Evolutionary conservation across 2,329 filamentous ascomycete species (phyloP).

Genomic region (Alternaria viburni): DNA sequence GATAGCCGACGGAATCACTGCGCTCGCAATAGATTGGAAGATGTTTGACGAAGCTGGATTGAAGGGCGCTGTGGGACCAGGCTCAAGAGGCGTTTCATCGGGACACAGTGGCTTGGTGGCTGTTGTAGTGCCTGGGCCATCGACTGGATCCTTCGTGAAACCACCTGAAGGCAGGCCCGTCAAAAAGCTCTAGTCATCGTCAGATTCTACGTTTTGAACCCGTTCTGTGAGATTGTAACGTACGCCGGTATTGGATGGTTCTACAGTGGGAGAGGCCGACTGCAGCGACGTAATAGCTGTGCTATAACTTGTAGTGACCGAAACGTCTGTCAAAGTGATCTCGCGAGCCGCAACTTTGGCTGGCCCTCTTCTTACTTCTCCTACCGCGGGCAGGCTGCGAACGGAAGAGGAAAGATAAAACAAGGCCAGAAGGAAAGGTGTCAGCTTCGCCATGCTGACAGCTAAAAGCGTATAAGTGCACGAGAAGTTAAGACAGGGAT

Average conservation of each 20-base stretch:
- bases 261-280: slow-evolving; percentile 30
- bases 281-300: slow-evolving; percentile 37
- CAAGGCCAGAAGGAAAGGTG: slow-evolving; percentile 32
- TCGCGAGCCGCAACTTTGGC: slow-evolving; percentile 25
- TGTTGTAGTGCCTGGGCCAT: slow-evolving; percentile 23
- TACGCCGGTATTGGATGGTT: slow-evolving; percentile 39
- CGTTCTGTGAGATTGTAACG: background rate
- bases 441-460: slow-evolving; percentile 35
- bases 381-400: slow-evolving; percentile 29
- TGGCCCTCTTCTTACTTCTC: slow-evolving; percentile 17
- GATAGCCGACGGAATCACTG: slow-evolving; percentile 49
- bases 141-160: slow-evolving; percentile 35
- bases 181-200: slow-evolving; percentile 33
- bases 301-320: slow-evolving; percentile 42
- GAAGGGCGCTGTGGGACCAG: slow-evolving; percentile 30
- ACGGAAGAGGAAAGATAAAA: slow-evolving; percentile 29
- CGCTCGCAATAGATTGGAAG: slow-evolving; percentile 52
- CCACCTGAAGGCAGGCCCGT: slow-evolving; percentile 41
- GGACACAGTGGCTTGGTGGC: slow-evolving; percentile 34
- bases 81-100: slow-evolving; percentile 34
- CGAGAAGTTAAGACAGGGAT: slow-evolving; percentile 21
- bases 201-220: background rate
- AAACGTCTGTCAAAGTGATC: slow-evolving; percentile 27
- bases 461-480: slow-evolving; percentile 4
- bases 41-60: slow-evolving; percentile 36